Percentiles rank a stretch among this genome's conserved stretches.
These are phyloP conservation scores for Geranium incanum DNA, from an alignment of 441 rosid genomes.

Conservation along the genomic window DNA sequence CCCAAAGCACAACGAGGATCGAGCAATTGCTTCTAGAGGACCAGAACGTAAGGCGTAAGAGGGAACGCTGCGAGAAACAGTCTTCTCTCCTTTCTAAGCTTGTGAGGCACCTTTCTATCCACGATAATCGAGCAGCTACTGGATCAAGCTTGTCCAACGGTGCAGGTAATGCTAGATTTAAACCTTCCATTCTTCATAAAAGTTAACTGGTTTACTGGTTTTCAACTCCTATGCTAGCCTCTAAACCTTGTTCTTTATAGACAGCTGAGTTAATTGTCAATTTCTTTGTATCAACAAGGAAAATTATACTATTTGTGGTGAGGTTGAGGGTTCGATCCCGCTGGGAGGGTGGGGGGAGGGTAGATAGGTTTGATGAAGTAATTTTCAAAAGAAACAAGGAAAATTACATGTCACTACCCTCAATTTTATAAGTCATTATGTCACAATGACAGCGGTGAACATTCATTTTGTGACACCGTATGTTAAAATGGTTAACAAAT, in stretches of 20 bases:
- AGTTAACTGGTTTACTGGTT: slow-evolving; percentile 4
- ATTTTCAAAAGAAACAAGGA: no score
- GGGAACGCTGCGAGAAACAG: slow-evolving; percentile 82
- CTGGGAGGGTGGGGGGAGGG: no score
- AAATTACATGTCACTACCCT: no score
- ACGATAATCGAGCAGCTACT: slow-evolving; percentile 89
- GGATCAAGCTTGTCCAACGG: slow-evolving; percentile 65
- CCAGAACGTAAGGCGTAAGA: slow-evolving; percentile 65
- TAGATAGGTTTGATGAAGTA: no score
- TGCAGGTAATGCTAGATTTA: slow-evolving; percentile 43
- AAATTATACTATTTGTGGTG: no score
- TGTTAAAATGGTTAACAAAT: no score
- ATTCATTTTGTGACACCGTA: no score
- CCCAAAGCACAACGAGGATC: slow-evolving; percentile 67
- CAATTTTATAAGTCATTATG: no score
- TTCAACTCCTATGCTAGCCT: not conserved
- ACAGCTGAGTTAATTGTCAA: not conserved
- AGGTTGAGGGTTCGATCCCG: no score
- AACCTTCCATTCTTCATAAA: not conserved
- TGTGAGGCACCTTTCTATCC: slow-evolving; percentile 75
- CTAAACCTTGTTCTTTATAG: not conserved
- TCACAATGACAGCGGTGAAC: no score
- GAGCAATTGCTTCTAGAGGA: slow-evolving; percentile 91
- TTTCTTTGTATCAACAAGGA: not conserved
- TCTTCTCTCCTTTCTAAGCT: slow-evolving; percentile 79